These are phyloP conservation scores for Triticum dicoccoides DNA, from an alignment of 176 grass and related monocot genomes.

Conservation along the genomic window DNA sequence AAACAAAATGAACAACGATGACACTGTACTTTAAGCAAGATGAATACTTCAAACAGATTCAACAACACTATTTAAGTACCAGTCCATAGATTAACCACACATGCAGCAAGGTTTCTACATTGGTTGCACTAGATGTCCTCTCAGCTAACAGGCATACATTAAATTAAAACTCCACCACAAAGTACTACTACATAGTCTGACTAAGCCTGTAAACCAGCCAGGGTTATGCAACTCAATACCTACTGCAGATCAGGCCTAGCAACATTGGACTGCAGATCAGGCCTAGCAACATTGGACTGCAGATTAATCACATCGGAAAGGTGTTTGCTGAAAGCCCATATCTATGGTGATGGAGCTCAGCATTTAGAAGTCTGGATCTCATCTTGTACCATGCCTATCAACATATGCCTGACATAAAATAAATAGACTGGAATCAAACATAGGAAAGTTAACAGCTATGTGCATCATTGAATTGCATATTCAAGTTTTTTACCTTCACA, in stretches of 20 bases:
- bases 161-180: conserved; percentile 17
- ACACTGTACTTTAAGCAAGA: neutral
- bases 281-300: conserved; percentile 3
- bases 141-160: conserved; percentile 30
- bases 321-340: conserved; percentile 15
- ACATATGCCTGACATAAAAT: conserved; percentile 50
- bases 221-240: conserved; percentile 32
- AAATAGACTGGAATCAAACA: conserved; percentile 25
- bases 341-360: conserved; percentile 7
- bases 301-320: conserved; percentile 9
- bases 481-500: conserved; percentile 52
- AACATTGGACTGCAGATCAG: neutral
- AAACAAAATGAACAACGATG: neutral
- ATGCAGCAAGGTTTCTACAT: conserved; percentile 7
- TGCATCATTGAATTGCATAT: neutral
- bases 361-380: conserved; percentile 18
- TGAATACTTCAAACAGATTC: neutral
- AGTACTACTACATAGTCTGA: conserved; percentile 11
- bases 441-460: conserved; percentile 8
- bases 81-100: conserved; percentile 22
- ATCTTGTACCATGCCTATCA: conserved; percentile 23
- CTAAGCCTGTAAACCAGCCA: conserved; percentile 32
- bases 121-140: conserved; percentile 20
- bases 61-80: neutral
- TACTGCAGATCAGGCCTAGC: neutral